These are phyloP conservation scores for Sutorius eximius DNA, from an alignment of 1,284 basidiomycete genomes.

Conservation along the genomic window DNA sequence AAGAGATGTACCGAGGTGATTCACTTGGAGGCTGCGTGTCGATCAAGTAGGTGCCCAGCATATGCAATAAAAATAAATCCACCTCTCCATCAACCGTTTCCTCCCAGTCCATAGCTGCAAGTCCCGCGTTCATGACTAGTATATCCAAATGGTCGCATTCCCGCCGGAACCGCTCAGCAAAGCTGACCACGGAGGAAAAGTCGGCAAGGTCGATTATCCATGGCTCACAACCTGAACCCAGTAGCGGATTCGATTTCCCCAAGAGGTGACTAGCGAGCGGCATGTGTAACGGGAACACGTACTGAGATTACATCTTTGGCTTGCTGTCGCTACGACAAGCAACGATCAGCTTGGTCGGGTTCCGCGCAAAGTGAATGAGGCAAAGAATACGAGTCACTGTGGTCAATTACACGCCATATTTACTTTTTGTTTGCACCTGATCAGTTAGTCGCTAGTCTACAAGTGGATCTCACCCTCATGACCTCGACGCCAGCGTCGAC, in stretches of 20 bases:
- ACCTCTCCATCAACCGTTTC: not conserved
- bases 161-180: constrained; percentile 12
- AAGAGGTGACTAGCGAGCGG: not conserved
- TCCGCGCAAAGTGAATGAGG: too few relatives aligned
- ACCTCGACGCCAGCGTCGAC: too few relatives aligned
- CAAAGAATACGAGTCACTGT: too few relatives aligned
- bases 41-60: not conserved
- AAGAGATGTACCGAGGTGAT: too few relatives aligned
- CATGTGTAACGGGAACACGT: not conserved
- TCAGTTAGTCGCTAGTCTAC: too few relatives aligned
- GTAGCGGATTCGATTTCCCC: constrained; percentile 12
- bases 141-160: not conserved
- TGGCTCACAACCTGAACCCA: constrained; percentile 9
- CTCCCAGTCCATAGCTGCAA: not conserved
- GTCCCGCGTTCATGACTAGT: not conserved
- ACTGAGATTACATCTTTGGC: not conserved
- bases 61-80: not conserved
- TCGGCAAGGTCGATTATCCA: constrained; percentile 19
- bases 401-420: too few relatives aligned
- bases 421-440: too few relatives aligned
- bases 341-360: not conserved
- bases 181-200: constrained; percentile 17
- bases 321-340: not conserved
- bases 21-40: constrained; percentile 22
- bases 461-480: too few relatives aligned